These are phyloP conservation scores for Myochromella boudieri DNA, from an alignment of 768 basidiomycete species.

Conservation along the genomic window DNA sequence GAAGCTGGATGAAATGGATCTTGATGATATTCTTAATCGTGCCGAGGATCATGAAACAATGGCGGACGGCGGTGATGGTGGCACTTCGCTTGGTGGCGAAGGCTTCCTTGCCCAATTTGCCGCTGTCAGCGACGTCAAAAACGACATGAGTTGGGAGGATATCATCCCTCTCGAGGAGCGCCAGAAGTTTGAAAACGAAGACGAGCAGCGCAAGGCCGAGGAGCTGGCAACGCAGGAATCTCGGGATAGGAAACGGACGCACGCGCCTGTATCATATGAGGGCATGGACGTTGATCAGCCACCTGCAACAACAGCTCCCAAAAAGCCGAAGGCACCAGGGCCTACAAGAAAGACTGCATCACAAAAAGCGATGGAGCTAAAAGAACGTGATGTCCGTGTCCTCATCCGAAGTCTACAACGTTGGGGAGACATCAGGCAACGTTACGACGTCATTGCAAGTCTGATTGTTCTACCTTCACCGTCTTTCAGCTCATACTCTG, in stretches of 20 bases:
- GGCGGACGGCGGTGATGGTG: conserved; percentile 76
- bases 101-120: conserved; percentile 95
- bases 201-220: conserved; percentile 71
- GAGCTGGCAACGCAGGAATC: conserved; percentile 68
- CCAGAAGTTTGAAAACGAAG: conserved; percentile 78
- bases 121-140: conserved; percentile 95
- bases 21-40: conserved; percentile 95
- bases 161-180: conserved; percentile 96
- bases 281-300: conserved; percentile 91
- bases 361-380: conserved; percentile 94
- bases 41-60: conserved; percentile 98
- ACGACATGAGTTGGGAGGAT: conserved; percentile 99
- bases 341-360: conserved; percentile 86
- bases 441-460: conserved; percentile 91
- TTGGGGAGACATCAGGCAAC: conserved; percentile 95
- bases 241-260: conserved; percentile 77
- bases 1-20: conserved; percentile 98
- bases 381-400: conserved; percentile 95
- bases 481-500: conserved; percentile 3
- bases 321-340: conserved; percentile 73
- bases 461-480: background rate
- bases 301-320: conserved; percentile 54
- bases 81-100: conserved; percentile 95
- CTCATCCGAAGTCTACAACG: conserved; percentile 93
- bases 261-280: conserved; percentile 86